phyloP scores from a whole-genome alignment of 306 rosid species.

The Vigna nakashimae region DNA sequence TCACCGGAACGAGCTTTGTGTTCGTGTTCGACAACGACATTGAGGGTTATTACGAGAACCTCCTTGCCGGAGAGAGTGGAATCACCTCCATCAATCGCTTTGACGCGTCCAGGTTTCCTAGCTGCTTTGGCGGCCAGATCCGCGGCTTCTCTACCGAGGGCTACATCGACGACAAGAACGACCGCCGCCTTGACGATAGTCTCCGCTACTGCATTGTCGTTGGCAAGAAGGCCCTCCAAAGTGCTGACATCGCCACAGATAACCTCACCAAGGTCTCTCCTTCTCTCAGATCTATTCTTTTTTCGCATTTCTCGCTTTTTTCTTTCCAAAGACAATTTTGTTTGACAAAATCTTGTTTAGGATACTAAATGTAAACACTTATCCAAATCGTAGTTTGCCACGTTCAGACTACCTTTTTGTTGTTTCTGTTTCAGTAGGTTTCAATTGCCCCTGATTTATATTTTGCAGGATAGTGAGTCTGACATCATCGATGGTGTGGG shows the following conservation, averaged over 20 bases:
- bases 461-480: no score
- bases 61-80: conserved; percentile 91
- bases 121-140: conserved; percentile 94
- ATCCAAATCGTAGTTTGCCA: no score
- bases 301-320: background rate
- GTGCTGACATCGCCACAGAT: conserved; percentile 75
- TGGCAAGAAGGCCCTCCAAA: conserved; percentile 87
- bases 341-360: no score
- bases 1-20: conserved; percentile 87
- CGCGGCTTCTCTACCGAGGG: conserved; percentile 81
- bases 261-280: conserved; percentile 63
- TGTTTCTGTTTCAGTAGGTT: no score
- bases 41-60: conserved; percentile 78
- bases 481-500: no score
- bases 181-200: conserved; percentile 85
- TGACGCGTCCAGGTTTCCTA: conserved; percentile 62
- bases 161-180: conserved; percentile 92
- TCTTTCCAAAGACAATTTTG: background rate
- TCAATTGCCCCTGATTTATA: no score
- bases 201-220: conserved; percentile 94
- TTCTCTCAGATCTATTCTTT: background rate
- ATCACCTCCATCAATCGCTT: conserved; percentile 55
- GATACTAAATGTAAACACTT: background rate
- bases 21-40: conserved; percentile 90
- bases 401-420: background rate